Evolutionary conservation across 768 basidiomycete species (phyloP), one percentile per base, ranked within the genome.

Genomic region (Russula sp.): DNA sequence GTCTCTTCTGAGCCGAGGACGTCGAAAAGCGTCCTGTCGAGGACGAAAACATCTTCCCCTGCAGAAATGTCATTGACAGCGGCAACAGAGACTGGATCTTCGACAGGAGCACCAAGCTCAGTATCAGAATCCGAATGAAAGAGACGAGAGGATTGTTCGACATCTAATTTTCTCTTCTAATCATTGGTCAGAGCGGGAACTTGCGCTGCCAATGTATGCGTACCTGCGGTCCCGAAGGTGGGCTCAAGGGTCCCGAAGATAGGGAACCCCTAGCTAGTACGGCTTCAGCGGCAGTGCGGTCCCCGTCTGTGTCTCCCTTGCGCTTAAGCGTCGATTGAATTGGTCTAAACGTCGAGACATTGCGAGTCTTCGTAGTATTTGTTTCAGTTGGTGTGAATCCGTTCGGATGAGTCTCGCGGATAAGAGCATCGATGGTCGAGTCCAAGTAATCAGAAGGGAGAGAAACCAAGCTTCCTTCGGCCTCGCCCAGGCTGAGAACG

Each of bases 361-460:
- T 40, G 11, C 34, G 57, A 16, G 49, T 18, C 48, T 53, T 10
- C 34, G 34, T n/a, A 31, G 47, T 20, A 50, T 51, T 48, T 20
- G 59, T 56, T 53, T 55, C 59, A 7, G 32, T 50, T 16, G 53
- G 44, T 31, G 49, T 14, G 54, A 61, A 59, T 27, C 69, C 68
- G 48, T 73, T 73, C 16, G 69, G 59, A 22, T 77, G 76, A n/a
- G 75, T 62, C 47, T 75, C 68, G 22, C 74, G 73, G 42, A 81
- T 78, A 32, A 82, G 72, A 31, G 75, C 74, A 65, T 82, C 78
- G 47, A 77, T 66, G 59, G 82, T 78, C 13, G 76, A 71, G 67
- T 80, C 75, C 13, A 76, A 76, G 66, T 79, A 81, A 67, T 72
- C 72, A 8, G 72, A 73, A 42, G 75, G 73, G 32, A 74, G 70